Evolutionary conservation across 306 rosid genomes (phyloP).

Genomic region (Arachis hypogaea): DNA sequence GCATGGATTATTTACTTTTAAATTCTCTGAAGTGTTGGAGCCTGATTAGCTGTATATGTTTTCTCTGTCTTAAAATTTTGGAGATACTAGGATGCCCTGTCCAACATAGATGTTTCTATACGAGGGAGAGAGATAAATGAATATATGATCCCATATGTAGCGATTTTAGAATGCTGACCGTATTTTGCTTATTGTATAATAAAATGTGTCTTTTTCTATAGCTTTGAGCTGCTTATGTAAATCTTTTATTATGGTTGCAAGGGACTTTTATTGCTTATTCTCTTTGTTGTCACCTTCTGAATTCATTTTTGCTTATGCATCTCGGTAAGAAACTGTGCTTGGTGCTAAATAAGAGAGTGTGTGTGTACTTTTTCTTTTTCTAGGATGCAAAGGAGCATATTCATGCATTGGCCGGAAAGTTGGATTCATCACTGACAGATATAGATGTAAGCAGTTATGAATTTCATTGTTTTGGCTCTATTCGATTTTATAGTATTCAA

Average conservation of each 20-base stretch:
- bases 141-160: neutral
- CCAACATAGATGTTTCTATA: neutral
- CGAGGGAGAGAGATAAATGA: neutral
- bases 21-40: neutral
- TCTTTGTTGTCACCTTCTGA: conserved; percentile 28
- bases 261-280: conserved; percentile 12
- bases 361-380: conserved; percentile 42
- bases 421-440: conserved; percentile 87
- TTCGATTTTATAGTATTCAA: conserved; percentile 21
- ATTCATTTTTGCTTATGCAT: conserved; percentile 20
- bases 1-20: neutral
- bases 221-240: neutral
- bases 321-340: conserved; percentile 30
- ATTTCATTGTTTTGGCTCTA: conserved; percentile 30
- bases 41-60: neutral
- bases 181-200: neutral
- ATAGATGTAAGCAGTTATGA: conserved; percentile 70
- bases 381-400: conserved; percentile 99
- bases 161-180: neutral
- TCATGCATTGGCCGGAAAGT: conserved; percentile 92
- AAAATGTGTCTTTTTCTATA: neutral
- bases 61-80: too few species aligned
- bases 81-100: neutral
- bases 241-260: neutral
- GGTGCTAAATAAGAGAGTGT: conserved; percentile 36